Conservation (phyloP, 805 yeast species). For the Nakazawaea populi region DNA sequence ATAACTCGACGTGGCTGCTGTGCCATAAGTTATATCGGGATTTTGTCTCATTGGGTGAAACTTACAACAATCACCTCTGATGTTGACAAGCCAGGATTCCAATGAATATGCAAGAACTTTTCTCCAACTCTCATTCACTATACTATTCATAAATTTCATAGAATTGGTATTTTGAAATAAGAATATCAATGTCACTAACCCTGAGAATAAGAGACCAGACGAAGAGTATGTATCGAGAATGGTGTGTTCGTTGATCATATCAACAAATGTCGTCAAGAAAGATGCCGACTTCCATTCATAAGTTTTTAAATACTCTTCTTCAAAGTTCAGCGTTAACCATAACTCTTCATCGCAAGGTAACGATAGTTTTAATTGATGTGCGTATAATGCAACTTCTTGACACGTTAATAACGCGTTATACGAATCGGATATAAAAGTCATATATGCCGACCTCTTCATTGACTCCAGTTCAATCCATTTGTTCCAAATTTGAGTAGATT, state of each 20-base stretch:
- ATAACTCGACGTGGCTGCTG: not conserved
- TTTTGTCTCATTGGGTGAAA: not conserved
- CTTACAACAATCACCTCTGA: conserved; percentile 1
- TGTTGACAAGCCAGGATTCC: conserved; percentile 8
- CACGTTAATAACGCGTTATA: conserved; percentile 3
- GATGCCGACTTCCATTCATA: conserved; percentile 6
- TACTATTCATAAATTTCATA: not conserved
- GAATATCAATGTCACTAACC: conserved; percentile 4
- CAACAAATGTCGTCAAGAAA: conserved; percentile 1
- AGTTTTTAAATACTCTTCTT: conserved; percentile 1
- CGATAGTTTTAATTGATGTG: conserved; percentile 56
- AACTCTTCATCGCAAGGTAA: conserved; percentile 59
- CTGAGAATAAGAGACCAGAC: not conserved
- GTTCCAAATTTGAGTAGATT: conserved; percentile 26
- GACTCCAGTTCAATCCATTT: conserved; percentile 74
- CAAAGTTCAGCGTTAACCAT: conserved; percentile 36
- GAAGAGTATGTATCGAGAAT: not conserved
- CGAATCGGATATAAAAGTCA: conserved; percentile 5
- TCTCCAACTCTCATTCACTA: conserved; percentile 6
- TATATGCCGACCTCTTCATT: conserved; percentile 58
- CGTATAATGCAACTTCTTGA: conserved; percentile 16
- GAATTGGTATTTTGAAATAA: conserved; percentile 8
- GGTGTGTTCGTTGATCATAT: conserved; percentile 4
- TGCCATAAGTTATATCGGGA: not conserved
- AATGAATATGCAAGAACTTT: conserved; percentile 2